A percentile compares a stretch with the other conserved stretches of the same genome.
Evolutionary conservation across 106 monocot genomes (phyloP).

Genomic region (Apostasia shenzhenica): DNA sequence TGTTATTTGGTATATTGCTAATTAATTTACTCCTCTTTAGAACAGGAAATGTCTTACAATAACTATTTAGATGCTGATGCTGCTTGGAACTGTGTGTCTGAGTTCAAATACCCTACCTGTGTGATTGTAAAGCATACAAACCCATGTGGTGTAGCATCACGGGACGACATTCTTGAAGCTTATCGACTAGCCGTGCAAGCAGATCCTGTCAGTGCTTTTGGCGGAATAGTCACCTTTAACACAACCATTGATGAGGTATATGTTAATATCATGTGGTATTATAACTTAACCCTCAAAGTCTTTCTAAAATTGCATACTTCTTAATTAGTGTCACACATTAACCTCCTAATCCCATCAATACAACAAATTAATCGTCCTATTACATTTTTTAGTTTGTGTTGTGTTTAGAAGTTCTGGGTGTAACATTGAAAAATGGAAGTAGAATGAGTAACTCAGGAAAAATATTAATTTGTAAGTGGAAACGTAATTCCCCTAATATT

Average conservation of each 20-base stretch:
- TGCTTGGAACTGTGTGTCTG: conserved; percentile 99
- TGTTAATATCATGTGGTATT: neutral
- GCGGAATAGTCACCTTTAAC: conserved; percentile 97
- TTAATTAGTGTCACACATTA: no score
- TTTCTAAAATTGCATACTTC: no score
- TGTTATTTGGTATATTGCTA: no score
- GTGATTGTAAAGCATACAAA: conserved; percentile 98
- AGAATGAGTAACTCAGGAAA: no score
- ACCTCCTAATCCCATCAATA: no score
- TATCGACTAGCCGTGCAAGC: conserved; percentile 89
- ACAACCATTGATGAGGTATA: conserved; percentile 76
- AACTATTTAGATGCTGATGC: conserved; percentile 99
- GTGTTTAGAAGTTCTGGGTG: no score
- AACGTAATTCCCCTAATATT: no score
- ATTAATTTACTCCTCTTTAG: neutral
- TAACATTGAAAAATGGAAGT: no score
- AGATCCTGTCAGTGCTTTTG: conserved; percentile 96
- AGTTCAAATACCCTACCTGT: conserved; percentile 82
- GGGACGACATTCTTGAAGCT: conserved; percentile 78
- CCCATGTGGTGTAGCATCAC: conserved; percentile 69
- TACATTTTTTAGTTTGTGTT: no score
- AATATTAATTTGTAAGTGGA: no score
- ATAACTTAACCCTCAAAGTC: neutral
- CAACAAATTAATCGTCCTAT: no score
- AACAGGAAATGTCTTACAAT: conserved; percentile 98